Evolutionary conservation across 441 rosid genomes (phyloP).

Genomic region (Erodium texanum): DNA sequence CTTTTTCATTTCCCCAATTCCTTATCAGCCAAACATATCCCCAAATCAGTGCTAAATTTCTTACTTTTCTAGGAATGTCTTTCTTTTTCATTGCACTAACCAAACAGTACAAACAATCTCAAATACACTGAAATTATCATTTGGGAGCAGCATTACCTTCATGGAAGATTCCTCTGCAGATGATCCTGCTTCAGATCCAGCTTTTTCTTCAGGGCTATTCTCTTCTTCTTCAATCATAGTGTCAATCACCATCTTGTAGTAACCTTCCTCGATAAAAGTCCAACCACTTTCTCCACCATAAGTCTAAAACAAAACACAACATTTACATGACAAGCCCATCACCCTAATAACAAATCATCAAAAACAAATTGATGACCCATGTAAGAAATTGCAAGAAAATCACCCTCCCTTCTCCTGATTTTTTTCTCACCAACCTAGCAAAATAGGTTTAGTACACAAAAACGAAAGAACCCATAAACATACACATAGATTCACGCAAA

Average conservation of each 20-base stretch:
- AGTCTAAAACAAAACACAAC: constrained; percentile 12
- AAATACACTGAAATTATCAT: not conserved
- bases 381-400: not conserved
- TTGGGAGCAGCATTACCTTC: not conserved
- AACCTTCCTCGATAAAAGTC: constrained; percentile 24
- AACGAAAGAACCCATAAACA: too few relatives aligned
- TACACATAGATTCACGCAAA: not conserved
- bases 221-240: constrained; percentile 21
- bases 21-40: not conserved
- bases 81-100: too few relatives aligned
- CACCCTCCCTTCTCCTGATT: not conserved
- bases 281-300: constrained; percentile 22
- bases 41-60: not conserved
- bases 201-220: not conserved
- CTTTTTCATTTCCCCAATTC: not conserved
- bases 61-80: not conserved
- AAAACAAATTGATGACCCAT: not conserved
- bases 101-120: too few relatives aligned
- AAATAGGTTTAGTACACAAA: not conserved
- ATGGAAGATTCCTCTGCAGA: not conserved
- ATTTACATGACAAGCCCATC: too few relatives aligned
- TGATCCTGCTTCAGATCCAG: not conserved
- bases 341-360: too few relatives aligned
- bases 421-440: not conserved
- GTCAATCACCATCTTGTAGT: constrained; percentile 20